These are phyloP conservation scores for Nemania sp. DNA, from an alignment of 2,329 filamentous ascomycete species.

Conservation along the genomic window DNA sequence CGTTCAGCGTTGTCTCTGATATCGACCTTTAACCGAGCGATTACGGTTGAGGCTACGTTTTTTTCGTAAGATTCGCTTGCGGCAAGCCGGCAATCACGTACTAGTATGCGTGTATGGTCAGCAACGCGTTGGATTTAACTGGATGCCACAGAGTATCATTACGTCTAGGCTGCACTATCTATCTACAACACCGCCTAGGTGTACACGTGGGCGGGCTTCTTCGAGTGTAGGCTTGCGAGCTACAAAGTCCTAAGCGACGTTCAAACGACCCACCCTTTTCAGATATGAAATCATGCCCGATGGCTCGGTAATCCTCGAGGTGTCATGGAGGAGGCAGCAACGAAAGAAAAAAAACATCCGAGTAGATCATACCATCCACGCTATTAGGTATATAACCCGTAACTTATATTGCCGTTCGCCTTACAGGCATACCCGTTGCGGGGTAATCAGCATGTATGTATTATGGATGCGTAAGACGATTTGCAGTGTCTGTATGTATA, in stretches of 20 bases:
- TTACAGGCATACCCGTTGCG: conserved; percentile 11
- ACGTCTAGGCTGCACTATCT: neutral
- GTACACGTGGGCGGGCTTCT: neutral
- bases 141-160: neutral
- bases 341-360: conserved; percentile 11
- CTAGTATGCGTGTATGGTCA: too few species aligned
- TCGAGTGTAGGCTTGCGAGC: neutral
- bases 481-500: neutral
- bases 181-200: neutral
- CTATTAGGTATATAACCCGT: conserved; percentile 1
- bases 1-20: neutral
- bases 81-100: conserved; percentile 9
- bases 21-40: conserved; percentile 25
- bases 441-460: too few species aligned
- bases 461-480: too few species aligned
- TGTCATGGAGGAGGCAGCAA: neutral
- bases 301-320: neutral
- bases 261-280: neutral
- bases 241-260: neutral
- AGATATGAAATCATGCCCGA: conserved; percentile 8
- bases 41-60: conserved; percentile 8
- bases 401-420: neutral
- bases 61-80: neutral
- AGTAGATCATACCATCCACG: conserved; percentile 5
- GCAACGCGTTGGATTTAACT: neutral